These are phyloP conservation scores for Gillenia trifoliata DNA, from an alignment of 306 rosid species.

Conservation along the genomic window DNA sequence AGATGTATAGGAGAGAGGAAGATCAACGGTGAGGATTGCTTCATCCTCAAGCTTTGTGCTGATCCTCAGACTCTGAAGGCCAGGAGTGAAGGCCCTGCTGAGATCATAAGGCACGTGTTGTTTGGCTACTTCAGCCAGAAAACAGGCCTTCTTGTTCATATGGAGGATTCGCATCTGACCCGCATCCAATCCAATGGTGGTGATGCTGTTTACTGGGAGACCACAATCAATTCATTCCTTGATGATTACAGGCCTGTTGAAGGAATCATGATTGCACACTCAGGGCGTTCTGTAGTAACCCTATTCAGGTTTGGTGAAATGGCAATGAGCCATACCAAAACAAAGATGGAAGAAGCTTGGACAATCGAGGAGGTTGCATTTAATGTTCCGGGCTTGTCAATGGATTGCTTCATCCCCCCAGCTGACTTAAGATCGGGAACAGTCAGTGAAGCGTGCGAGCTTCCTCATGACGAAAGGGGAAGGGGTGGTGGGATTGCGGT, in stretches of 20 bases:
- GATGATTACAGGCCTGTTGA: slow-evolving; percentile 90
- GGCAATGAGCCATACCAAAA: slow-evolving; percentile 98
- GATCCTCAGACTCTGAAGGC: slow-evolving; percentile 87
- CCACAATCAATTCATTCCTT: slow-evolving; percentile 91
- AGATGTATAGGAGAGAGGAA: slow-evolving; percentile 94
- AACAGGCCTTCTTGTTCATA: slow-evolving; percentile 89
- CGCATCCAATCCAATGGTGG: slow-evolving; percentile 89
- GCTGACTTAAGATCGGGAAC: slow-evolving; percentile 75
- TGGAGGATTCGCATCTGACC: slow-evolving; percentile 96
- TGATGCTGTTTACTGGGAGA: slow-evolving; percentile 96
- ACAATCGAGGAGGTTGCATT: slow-evolving; percentile 97
- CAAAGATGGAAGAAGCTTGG: slow-evolving; percentile 99
- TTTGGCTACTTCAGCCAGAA: slow-evolving; percentile 98
- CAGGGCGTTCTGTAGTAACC: slow-evolving; percentile 89
- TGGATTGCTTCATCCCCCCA: slow-evolving; percentile 98
- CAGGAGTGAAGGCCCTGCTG: slow-evolving; percentile 96
- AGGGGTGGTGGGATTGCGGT: slow-evolving; percentile 45
- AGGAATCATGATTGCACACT: slow-evolving; percentile 98
- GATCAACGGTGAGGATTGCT: slow-evolving; percentile 92
- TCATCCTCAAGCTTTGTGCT: slow-evolving; percentile 89
- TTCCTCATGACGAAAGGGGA: slow-evolving; percentile 71
- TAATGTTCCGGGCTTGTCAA: slow-evolving; percentile 81
- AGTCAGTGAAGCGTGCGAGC: slow-evolving; percentile 70
- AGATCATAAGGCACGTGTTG: slow-evolving; percentile 87
- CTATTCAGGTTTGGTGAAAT: slow-evolving; percentile 95